phyloP scores from a whole-genome alignment of 2,329 filamentous ascomycete species.

The Colletotrichum siamense region DNA sequence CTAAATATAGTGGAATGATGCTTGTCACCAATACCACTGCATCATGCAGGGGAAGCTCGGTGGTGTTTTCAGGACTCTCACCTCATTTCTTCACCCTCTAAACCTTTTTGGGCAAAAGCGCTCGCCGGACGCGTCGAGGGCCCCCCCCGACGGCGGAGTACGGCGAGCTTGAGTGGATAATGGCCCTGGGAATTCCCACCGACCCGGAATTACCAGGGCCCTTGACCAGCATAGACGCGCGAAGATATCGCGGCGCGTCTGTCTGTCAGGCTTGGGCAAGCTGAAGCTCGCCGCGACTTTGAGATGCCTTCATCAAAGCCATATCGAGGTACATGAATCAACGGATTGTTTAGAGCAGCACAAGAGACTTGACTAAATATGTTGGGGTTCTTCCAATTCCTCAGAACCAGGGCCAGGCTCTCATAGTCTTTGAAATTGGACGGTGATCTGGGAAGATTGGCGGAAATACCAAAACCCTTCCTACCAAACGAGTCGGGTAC shows the following conservation, averaged over 20 bases:
- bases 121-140: neutral
- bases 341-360: neutral
- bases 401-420: neutral
- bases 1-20: conserved; percentile 20
- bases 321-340: neutral
- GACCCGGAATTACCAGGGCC: neutral
- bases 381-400: neutral
- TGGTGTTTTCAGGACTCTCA: neutral
- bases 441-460: neutral
- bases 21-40: conserved; percentile 17
- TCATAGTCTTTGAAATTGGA: neutral
- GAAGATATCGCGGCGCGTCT: neutral
- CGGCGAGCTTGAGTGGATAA: neutral
- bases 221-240: neutral
- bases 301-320: neutral
- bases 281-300: neutral
- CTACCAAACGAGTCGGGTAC: neutral
- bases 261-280: neutral
- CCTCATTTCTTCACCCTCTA: conserved; percentile 5
- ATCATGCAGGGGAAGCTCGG: conserved; percentile 19
- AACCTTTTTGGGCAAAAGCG: neutral
- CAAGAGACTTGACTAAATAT: neutral
- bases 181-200: neutral
- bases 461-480: neutral
- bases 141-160: neutral